Evolutionary conservation across 192 early-diverging fungal genomes (phyloP).

Genomic region (Phycomyces blakesleeanus): DNA sequence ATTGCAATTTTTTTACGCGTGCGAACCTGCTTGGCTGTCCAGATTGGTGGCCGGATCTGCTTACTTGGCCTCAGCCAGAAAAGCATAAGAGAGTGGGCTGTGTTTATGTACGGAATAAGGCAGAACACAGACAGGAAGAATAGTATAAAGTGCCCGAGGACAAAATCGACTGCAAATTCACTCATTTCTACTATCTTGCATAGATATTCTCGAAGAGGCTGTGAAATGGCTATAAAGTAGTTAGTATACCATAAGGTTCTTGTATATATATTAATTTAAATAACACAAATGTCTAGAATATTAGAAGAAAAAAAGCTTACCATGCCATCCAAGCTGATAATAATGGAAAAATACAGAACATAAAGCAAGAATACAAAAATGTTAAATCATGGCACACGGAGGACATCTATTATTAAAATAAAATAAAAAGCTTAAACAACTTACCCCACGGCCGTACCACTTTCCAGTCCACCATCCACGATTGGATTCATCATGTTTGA

Average conservation of each 20-base stretch:
- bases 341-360: neutral
- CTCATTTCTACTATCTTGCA: conserved; percentile 86
- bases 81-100: conserved; percentile 74
- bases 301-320: conserved; percentile 13
- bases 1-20: conserved; percentile 62
- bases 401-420: neutral
- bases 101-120: conserved; percentile 68
- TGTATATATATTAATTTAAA: neutral
- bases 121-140: conserved; percentile 72
- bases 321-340: conserved; percentile 35
- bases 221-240: conserved; percentile 49
- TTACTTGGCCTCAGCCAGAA: conserved; percentile 81
- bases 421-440: conserved; percentile 16
- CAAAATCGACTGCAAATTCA: conserved; percentile 74
- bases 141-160: conserved; percentile 71
- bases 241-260: conserved; percentile 10
- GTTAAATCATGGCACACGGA: neutral
- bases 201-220: conserved; percentile 74
- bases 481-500: conserved; percentile 80
- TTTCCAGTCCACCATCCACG: conserved; percentile 85
- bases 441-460: conserved; percentile 75
- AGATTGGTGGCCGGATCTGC: conserved; percentile 73
- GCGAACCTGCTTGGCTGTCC: conserved; percentile 60
- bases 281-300: no score
- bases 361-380: conserved; percentile 2